Evolutionary conservation across 2,329 filamentous ascomycete species (phyloP), one percentile per base, ranked within the genome.

Genomic region (Pleomassaria siparia): DNA sequence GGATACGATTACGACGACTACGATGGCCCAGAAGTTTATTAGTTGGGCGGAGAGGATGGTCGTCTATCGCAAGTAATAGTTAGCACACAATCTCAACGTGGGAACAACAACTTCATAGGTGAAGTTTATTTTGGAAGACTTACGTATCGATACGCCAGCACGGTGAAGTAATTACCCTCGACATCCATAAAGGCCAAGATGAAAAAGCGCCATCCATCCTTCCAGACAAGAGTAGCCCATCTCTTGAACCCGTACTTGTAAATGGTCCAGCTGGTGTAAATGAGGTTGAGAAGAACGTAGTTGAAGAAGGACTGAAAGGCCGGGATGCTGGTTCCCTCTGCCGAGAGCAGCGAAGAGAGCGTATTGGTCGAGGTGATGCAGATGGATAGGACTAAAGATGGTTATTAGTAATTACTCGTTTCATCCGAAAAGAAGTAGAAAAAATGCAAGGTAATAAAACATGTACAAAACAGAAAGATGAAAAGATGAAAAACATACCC

Each of bases 21-120:
- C 89, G 58, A 99, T 97, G 60, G 91, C 89, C 92, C 92, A 97
- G 76, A 97, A 97, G 79, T 96, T 96, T 75, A 99, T 90, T 43
- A 99, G 81, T 78, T 97, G 91, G 13, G 91, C 91, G 16, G 88
- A 94, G 40, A 97, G 80, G 60, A 96, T 87, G 63, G 91, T 96
- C 45, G 92, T 96, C 77, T 95, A 22, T 16, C 6, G 3, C 4
- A 18, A 35, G 32, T 18, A 3, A 18, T 9, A 9, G n/a, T 15
- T 9, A 10, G 15, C 6, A 33, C n/a, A 33, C 9, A 6, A 33
- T 33, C n/a, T 6, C 8, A 10, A 33, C 25, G 12, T n/a, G n/a
- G n/a, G n/a, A 28, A 28, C 12, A 28, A 28, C 25, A 28, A 28
- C 12, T 28, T 12, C 12, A 12, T 28, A n/a, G n/a, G n/a, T n/a